Evolutionary conservation across 2,329 filamentous ascomycete species (phyloP), one percentile per base, ranked within the genome.

Genomic region (Talaromyces sp.): DNA sequence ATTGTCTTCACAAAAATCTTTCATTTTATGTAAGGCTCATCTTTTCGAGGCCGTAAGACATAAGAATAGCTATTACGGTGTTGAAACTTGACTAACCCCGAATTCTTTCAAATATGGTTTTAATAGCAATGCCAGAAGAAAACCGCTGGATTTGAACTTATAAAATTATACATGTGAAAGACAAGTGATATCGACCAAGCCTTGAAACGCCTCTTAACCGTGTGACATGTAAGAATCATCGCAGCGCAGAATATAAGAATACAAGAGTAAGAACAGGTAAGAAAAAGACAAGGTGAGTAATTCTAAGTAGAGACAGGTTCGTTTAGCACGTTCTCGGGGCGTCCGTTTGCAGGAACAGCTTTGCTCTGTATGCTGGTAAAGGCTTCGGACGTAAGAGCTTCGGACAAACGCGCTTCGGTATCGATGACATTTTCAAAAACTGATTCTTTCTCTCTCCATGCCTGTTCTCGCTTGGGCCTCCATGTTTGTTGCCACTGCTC

Each of bases 401-500:
- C 73, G 61, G 74, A 73, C n/a, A 75, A 63, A 17, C 68, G 65
- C 19, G 77, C 58, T 63, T 79, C 75, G 0, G 74, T 75, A 55
- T 78, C 72, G 58, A 76, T 76, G 19, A 78, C 62, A 62, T 79
- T 74, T 26, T 77, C 75, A 17, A 79, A 74, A 52, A 79, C 69
- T 27, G 71, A 65, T 54, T 79, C 77, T 60, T 79, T 79, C 61
- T 75, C 73, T 21, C 68, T 65, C 73, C 76, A 79, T 1, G 74
- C 66, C 29, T 71, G 64, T 64, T 75, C 74, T 21, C 76, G 67
- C 64, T 72, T 70, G 14, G 70, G 71, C 48, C 70, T 66, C n/a
- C 56, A 54, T 32, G 77, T 69, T 8, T 67, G 66, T 51, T 75
- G 70, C 72, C 75, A 77, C 50, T 80, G 73, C 2, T 66, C 65